These are phyloP conservation scores for Psilocybe mexicana DNA, from an alignment of 1,284 basidiomycete species.

Conservation along the genomic window DNA sequence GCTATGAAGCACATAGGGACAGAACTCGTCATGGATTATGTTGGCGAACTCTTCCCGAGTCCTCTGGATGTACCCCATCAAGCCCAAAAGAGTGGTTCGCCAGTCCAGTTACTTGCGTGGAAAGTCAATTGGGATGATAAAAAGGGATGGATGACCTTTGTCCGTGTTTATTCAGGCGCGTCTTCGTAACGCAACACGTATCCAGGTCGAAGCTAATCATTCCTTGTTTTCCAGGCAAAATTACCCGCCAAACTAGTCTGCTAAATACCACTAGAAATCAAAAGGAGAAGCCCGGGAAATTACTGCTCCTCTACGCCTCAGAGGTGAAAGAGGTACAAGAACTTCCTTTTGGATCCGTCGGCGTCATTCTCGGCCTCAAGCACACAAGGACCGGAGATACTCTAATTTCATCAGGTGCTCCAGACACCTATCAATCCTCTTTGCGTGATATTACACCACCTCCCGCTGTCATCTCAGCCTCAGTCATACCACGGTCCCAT, in stretches of 20 bases:
- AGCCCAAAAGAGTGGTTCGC: slow-evolving; percentile 43
- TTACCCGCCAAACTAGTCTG: slow-evolving; percentile 65
- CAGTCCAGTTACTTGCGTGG: slow-evolving; percentile 77
- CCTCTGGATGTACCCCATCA: slow-evolving; percentile 64
- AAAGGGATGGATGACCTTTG: slow-evolving; percentile 89
- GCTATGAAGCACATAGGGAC: slow-evolving; percentile 84
- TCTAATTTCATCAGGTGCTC: slow-evolving; percentile 52
- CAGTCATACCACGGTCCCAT: slow-evolving; percentile 80
- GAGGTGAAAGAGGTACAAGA: slow-evolving; percentile 80
- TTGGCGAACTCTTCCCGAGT: slow-evolving; percentile 78
- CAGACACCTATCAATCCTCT: slow-evolving; percentile 38
- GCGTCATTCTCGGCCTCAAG: slow-evolving; percentile 82
- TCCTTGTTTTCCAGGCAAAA: slow-evolving; percentile 49
- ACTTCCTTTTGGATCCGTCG: slow-evolving; percentile 81
- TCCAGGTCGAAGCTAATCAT: not conserved
- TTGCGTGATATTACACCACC: slow-evolving; percentile 73
- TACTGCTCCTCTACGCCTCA: slow-evolving; percentile 82
- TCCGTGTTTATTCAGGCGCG: slow-evolving; percentile 84
- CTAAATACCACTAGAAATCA: slow-evolving; percentile 69
- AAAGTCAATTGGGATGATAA: slow-evolving; percentile 87
- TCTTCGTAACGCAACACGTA: not conserved
- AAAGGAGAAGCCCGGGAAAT: slow-evolving; percentile 74
- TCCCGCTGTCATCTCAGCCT: slow-evolving; percentile 75
- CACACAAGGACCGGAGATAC: slow-evolving; percentile 90
- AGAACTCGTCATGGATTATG: slow-evolving; percentile 78